phyloP scores from a whole-genome alignment of 1,284 basidiomycete species.

The Cryptococcus sp. region DNA sequence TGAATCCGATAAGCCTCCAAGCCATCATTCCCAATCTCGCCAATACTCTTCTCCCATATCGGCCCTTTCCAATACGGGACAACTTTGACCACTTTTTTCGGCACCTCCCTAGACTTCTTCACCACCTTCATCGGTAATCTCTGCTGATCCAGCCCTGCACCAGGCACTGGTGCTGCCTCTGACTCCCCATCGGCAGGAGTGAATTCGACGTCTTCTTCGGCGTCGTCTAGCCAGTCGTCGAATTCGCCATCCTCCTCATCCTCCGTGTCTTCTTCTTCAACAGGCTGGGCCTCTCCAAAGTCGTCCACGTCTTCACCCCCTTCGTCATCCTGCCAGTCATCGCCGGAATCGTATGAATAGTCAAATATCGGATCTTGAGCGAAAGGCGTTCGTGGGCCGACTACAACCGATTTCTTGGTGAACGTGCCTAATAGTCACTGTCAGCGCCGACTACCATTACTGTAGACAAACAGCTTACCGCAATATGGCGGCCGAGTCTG shows the following conservation, averaged over 20 bases:
- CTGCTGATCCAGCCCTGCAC: constrained; percentile 15
- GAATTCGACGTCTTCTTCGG: constrained; percentile 30
- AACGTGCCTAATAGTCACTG: constrained; percentile 38
- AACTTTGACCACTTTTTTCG: constrained; percentile 49
- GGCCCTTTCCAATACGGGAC: constrained; percentile 48
- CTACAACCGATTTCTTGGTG: constrained; percentile 47
- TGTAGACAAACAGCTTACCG: constrained; percentile 23
- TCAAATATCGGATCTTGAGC: constrained; percentile 51
- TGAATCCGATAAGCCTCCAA: constrained; percentile 48
- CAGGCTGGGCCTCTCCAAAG: constrained; percentile 15
- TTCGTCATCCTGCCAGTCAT: constrained; percentile 54
- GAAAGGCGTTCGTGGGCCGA: constrained; percentile 52
- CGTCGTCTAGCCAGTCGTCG: constrained; percentile 51
- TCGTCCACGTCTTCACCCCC: constrained; percentile 50
- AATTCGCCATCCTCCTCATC: constrained; percentile 44
- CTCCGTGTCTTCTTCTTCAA: constrained; percentile 16
- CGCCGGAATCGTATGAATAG: constrained; percentile 52
- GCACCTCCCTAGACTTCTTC: constrained; percentile 31
- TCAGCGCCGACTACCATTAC: neutral
- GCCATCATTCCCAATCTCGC: constrained; percentile 35
- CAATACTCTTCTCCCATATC: constrained; percentile 45
- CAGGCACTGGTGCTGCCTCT: constrained; percentile 5
- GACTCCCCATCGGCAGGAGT: constrained; percentile 20
- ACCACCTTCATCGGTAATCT: constrained; percentile 32
- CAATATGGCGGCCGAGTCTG: constrained; percentile 50